These are phyloP conservation scores for Elymus sibiricus DNA, from an alignment of 176 grass and related monocot species.

Conservation along the genomic window DNA sequence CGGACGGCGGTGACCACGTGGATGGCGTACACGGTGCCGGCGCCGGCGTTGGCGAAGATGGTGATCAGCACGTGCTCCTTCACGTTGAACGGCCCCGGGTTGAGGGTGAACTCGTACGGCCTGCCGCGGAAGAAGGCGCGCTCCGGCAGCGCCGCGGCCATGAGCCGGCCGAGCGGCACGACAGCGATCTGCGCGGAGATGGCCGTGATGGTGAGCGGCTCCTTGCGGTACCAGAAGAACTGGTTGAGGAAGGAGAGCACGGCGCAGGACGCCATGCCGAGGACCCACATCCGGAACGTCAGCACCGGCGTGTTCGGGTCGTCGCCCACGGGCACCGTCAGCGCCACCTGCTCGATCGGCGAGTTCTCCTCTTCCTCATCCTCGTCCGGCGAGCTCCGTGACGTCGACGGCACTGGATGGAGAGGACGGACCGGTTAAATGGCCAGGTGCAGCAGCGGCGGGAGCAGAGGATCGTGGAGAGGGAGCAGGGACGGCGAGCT, in stretches of 20 bases:
- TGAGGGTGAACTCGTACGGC: conserved; percentile 70
- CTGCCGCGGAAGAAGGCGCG: conserved; percentile 45
- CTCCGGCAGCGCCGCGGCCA: conserved; percentile 43
- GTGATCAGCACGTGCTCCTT: conserved; percentile 97
- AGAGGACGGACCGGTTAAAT: not conserved
- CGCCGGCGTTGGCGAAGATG: conserved; percentile 96
- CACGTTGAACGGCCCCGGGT: conserved; percentile 83
- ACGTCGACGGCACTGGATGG: conserved; percentile 27
- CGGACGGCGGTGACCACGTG: conserved; percentile 79
- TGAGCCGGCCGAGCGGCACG: conserved; percentile 72
- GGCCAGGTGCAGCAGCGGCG: not conserved
- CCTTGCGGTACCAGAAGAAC: conserved; percentile 97
- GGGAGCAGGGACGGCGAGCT: too few relatives aligned
- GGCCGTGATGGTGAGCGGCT: conserved; percentile 84
- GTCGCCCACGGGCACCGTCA: conserved; percentile 79
- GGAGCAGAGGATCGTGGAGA: too few relatives aligned
- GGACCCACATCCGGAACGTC: conserved; percentile 97
- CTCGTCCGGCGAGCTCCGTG: not conserved
- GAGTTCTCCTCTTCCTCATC: conserved; percentile 66
- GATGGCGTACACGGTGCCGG: conserved; percentile 91
- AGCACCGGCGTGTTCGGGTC: conserved; percentile 61
- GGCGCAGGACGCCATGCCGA: conserved; percentile 67
- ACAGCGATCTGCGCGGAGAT: conserved; percentile 97
- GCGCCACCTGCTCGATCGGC: conserved; percentile 90
- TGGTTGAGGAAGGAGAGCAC: conserved; percentile 91